phyloP scores from a whole-genome alignment of 176 grass and related monocot species.

The Musa itinerans region DNA sequence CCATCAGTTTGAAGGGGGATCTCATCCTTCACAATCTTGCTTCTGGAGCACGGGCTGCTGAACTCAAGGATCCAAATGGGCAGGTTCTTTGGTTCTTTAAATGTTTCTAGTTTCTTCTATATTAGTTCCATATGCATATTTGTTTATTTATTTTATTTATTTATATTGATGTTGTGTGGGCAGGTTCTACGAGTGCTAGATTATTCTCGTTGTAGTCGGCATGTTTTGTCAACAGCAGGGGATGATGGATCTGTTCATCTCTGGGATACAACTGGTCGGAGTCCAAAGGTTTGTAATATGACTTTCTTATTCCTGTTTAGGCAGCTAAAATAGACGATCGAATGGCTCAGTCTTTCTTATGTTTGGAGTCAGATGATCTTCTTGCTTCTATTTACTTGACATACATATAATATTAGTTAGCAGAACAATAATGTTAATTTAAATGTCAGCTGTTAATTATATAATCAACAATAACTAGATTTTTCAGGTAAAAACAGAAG shows the following conservation, averaged over 20 bases:
- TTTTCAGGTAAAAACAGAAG: too few species aligned
- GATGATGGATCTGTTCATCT: constrained; percentile 98
- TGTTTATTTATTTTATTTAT: neutral
- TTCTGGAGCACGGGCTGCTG: constrained; percentile 82
- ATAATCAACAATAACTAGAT: too few species aligned
- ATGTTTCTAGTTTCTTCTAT: constrained; percentile 14
- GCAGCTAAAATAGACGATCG: neutral
- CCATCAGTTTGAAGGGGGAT: constrained; percentile 84
- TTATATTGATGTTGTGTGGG: constrained; percentile 32
- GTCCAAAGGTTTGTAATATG: constrained; percentile 62
- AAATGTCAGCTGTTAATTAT: too few species aligned
- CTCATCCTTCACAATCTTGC: constrained; percentile 99
- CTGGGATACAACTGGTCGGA: constrained; percentile 88
- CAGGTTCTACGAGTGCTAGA: constrained; percentile 94
- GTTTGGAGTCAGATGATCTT: constrained; percentile 9
- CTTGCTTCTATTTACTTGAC: too few species aligned
- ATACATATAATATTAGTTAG: too few species aligned
- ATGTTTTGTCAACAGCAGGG: constrained; percentile 80
- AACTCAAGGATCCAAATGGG: constrained; percentile 95
- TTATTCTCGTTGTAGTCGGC: constrained; percentile 83
- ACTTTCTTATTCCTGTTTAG: neutral
- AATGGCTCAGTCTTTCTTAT: constrained; percentile 11
- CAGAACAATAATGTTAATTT: too few species aligned
- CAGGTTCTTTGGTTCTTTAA: constrained; percentile 45
- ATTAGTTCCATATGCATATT: neutral